Evolutionary conservation across 495 filamentous ascomycete species (phyloP).

Genomic region (Hyaloscypha bicolor): DNA sequence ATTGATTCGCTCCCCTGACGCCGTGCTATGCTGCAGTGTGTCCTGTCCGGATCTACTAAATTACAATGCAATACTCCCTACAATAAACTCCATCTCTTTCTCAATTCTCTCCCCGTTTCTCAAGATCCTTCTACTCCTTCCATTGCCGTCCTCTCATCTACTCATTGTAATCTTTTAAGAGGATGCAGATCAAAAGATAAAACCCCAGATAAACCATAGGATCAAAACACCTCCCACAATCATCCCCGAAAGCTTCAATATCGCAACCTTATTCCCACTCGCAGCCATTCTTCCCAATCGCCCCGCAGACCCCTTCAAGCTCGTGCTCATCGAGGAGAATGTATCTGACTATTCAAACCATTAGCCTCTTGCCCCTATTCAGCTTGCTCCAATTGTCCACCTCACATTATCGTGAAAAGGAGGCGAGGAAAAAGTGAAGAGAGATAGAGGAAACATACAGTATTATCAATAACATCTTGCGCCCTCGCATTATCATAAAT

Average conservation of each 20-base stretch:
- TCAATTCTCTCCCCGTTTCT: not conserved
- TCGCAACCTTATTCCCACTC: slow-evolving; percentile 84
- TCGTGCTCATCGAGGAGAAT: slow-evolving; percentile 61
- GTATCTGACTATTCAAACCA: slow-evolving; percentile 44
- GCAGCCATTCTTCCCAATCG: slow-evolving; percentile 92
- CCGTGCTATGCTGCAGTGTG: slow-evolving; percentile 33
- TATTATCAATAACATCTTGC: slow-evolving; percentile 83
- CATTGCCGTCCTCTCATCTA: not conserved
- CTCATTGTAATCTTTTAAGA: too few species aligned
- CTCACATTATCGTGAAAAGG: not conserved
- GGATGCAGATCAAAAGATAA: slow-evolving; percentile 56
- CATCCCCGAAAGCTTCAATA: slow-evolving; percentile 86
- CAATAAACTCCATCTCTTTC: not conserved
- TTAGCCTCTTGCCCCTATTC: slow-evolving; percentile 8
- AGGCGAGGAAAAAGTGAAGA: not conserved
- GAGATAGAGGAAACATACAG: slow-evolving; percentile 53
- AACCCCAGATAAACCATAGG: slow-evolving; percentile 70
- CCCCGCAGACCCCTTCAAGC: slow-evolving; percentile 80
- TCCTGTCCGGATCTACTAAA: slow-evolving; percentile 6
- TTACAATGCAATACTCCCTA: slow-evolving; percentile 25
- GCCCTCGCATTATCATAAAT: slow-evolving; percentile 93
- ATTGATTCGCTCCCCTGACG: slow-evolving; percentile 14
- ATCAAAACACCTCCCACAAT: slow-evolving; percentile 72
- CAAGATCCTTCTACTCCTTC: slow-evolving; percentile 15
- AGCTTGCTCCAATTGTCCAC: not conserved